Percentiles rank a stretch among this genome's conserved stretches.
phyloP scores from a whole-genome alignment of 1,139 yeast genomes.

The Saccharomycopsis crataegensis region DNA sequence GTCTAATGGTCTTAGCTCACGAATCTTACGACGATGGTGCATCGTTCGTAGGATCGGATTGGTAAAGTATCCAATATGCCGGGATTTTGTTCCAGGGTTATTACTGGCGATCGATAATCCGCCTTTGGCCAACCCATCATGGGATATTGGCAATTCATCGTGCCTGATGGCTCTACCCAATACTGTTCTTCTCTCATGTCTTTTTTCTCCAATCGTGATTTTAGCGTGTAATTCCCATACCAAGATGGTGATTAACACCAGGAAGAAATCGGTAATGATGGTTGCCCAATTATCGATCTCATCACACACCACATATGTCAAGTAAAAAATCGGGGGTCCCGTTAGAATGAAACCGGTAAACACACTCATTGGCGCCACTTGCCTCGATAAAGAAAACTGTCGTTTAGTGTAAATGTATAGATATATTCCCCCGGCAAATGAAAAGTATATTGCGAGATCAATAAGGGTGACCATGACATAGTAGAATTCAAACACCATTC shows the following conservation, averaged over 20 bases:
- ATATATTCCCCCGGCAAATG: constrained; percentile 18
- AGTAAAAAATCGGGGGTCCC: constrained; percentile 19
- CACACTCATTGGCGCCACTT: constrained; percentile 20
- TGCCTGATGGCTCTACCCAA: constrained; percentile 11
- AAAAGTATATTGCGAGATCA: constrained; percentile 19
- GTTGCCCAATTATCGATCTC: constrained; percentile 18
- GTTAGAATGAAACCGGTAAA: constrained; percentile 21
- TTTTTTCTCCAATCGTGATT: constrained; percentile 6
- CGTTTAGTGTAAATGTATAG: constrained; percentile 21
- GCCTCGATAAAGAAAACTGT: constrained; percentile 20
- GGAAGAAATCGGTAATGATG: constrained; percentile 22
- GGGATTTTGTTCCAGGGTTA: too few relatives aligned
- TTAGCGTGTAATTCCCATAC: constrained; percentile 24
- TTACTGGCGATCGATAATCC: too few relatives aligned
- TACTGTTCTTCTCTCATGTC: constrained; percentile 11
- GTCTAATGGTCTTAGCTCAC: neutral
- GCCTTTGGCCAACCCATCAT: too few relatives aligned
- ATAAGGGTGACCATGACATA: constrained; percentile 17
- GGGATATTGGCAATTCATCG: constrained; percentile 7
- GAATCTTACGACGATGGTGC: too few relatives aligned
- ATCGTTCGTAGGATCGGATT: too few relatives aligned
- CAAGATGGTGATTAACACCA: constrained; percentile 21
- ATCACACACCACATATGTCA: constrained; percentile 19
- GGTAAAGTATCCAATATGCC: too few relatives aligned
- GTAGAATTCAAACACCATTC: constrained; percentile 6